A percentile compares a stretch with the other conserved stretches of the same genome.
phyloP scores from a whole-genome alignment of 805 yeast species.

The Groenewaldozyma salmanticensis region DNA sequence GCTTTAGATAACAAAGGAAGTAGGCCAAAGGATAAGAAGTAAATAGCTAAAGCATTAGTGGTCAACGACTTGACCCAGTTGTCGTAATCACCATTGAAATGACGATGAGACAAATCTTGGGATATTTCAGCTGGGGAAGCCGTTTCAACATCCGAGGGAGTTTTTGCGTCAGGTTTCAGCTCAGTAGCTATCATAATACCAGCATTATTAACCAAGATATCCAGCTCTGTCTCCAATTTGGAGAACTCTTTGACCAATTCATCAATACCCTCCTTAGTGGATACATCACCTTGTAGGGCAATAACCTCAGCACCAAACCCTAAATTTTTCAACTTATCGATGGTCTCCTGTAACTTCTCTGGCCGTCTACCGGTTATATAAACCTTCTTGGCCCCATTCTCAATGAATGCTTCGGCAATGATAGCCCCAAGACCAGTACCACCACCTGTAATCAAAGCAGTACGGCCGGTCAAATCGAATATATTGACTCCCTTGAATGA shows the following conservation, averaged over 20 bases:
- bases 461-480: constrained; percentile 59
- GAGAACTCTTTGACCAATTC: constrained; percentile 2
- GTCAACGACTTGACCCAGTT: constrained; percentile 9
- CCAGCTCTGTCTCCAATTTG: constrained; percentile 13
- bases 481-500: constrained; percentile 17
- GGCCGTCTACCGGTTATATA: constrained; percentile 48
- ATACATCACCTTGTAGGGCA: constrained; percentile 6
- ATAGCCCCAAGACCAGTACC: constrained; percentile 69
- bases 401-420: constrained; percentile 59
- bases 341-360: constrained; percentile 42
- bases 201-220: constrained; percentile 29
- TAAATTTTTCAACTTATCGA: constrained; percentile 10
- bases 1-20: constrained; percentile 13
- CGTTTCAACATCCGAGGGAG: background rate
- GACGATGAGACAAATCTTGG: constrained; percentile 7
- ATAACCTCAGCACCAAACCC: constrained; percentile 10
- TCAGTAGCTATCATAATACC: constrained; percentile 17
- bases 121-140: constrained; percentile 1
- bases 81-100: constrained; percentile 6
- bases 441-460: constrained; percentile 67
- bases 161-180: background rate
- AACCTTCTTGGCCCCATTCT: constrained; percentile 59
- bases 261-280: constrained; percentile 6
- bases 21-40: constrained; percentile 12
- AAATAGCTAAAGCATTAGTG: constrained; percentile 10